Evolutionary conservation across 371 early-diverging fungal species (phyloP).

Genomic region (Mortierella sp.): DNA sequence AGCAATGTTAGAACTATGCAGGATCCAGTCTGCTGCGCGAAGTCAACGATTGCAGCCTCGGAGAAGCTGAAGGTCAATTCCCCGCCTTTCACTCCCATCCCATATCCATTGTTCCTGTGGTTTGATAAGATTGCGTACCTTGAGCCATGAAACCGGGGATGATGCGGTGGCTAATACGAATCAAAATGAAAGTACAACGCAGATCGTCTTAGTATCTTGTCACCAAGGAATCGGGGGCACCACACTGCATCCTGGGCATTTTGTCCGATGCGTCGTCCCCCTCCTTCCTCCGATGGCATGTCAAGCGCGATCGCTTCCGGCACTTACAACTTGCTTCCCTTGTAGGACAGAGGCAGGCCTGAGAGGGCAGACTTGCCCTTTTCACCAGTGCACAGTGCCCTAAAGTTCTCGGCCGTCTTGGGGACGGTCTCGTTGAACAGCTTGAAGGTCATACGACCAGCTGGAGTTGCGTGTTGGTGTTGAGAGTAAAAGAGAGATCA

Average conservation of each 20-base stretch:
- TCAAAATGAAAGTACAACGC: neutral
- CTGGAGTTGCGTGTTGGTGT: constrained; percentile 6
- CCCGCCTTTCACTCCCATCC: too few species aligned
- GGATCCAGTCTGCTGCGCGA: too few species aligned
- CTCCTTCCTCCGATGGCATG: too few species aligned
- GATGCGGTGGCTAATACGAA: constrained; percentile 79
- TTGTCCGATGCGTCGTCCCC: too few species aligned
- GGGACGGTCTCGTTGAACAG: constrained; percentile 87
- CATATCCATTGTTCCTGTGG: too few species aligned
- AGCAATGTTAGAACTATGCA: too few species aligned
- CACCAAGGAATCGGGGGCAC: too few species aligned
- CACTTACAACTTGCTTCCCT: constrained; percentile 83
- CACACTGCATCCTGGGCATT: too few species aligned
- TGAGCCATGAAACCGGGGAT: constrained; percentile 98
- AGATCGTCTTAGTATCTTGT: too few species aligned
- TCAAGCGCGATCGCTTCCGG: neutral
- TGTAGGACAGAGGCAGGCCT: constrained; percentile 79
- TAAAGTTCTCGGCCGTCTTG: constrained; percentile 97
- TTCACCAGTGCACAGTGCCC: constrained; percentile 82
- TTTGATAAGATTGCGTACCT: constrained; percentile 73
- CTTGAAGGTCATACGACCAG: constrained; percentile 77
- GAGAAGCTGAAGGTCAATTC: too few species aligned
- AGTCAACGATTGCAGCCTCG: too few species aligned
- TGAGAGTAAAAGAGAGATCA: neutral
- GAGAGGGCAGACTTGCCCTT: constrained; percentile 74